Base-by-base conservation (phyloP, 2,329 filamentous ascomycete genomes). In the Cladosporium halotolerans region DNA sequence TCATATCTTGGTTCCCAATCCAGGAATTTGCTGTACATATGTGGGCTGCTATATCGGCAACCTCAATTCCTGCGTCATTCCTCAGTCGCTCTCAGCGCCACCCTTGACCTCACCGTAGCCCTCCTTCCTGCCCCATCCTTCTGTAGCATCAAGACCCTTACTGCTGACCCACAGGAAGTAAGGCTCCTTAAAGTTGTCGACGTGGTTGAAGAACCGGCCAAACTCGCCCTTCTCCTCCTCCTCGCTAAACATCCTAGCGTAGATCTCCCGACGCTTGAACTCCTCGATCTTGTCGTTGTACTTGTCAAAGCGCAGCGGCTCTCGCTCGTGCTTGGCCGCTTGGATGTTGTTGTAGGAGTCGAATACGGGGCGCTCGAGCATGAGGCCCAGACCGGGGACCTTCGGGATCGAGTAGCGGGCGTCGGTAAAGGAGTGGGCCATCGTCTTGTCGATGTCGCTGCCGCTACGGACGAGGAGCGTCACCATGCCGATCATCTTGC, bases 401-500 rank as follows among this genome's bases (percentile, higher is more conserved):
- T 97, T 97, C 52, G 93, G 93, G 53, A 99, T 96, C 45, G 86
- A 86, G 63, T 96, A 87, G 54, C 85, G 83, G 16, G 69, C 66
- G 33, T 82, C 79, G 1, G 80, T 81, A 69, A 95, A 95, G 56
- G 84, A 88, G 56, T 95, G 80, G 1, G 73, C 69, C 61, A 99
- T 88, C 28, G 87, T 81, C 9, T 80, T 74, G 3, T 84, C 76
- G 3, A 87, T 78, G 19, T 63, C 57, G n/a, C 85, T 85, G 47
- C 89, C 93, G 68, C 88, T 95, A 36, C 93, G 85, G 6, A 95
- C 86, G 5, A 92, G 77, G 56, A 99, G 77, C 33, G 89, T 83
- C 8, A 84, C 89, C 86, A 99, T 90, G 53, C 88, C 89, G 13
- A 99, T 89, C 93, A 99, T 97, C 73, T 97, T 99, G 65, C 93